Percentiles rank a stretch among this genome's conserved stretches.
Conservation (phyloP, 1,139 yeast genomes). For the Taphrina communis region DNA sequence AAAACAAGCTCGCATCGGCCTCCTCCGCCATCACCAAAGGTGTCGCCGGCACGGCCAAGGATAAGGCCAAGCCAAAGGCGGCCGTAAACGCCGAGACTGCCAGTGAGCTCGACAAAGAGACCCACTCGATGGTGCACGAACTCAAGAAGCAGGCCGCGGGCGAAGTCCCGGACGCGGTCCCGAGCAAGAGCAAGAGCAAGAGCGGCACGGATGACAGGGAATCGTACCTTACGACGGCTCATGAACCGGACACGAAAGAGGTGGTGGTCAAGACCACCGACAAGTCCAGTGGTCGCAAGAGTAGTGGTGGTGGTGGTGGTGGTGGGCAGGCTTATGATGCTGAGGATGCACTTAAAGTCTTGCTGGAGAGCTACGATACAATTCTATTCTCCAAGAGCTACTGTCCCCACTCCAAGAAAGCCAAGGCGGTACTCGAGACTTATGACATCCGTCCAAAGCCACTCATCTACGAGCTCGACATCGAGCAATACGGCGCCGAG, state of each 20-base stretch:
- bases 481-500: conserved; percentile 70
- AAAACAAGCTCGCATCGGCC: conserved; percentile 8
- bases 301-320: background rate
- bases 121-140: conserved; percentile 38
- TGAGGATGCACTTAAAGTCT: conserved; percentile 7
- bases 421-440: conserved; percentile 71
- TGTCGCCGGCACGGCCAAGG: conserved; percentile 15
- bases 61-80: conserved; percentile 8
- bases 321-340: conserved; percentile 21
- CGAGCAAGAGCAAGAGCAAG: background rate
- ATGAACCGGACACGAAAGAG: conserved; percentile 1
- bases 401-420: conserved; percentile 69
- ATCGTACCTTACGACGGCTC: conserved; percentile 19
- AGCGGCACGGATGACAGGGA: conserved; percentile 2
- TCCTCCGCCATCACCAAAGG: conserved; percentile 30
- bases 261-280: conserved; percentile 11
- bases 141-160: conserved; percentile 31
- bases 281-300: background rate
- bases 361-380: conserved; percentile 17
- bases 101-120: conserved; percentile 20
- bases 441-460: conserved; percentile 78
- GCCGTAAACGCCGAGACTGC: conserved; percentile 1
- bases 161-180: conserved; percentile 3
- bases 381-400: conserved; percentile 36
- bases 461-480: conserved; percentile 78